Conservation (phyloP, 73 alveolate genomes). For the Symbiodinium pilosum region DNA sequence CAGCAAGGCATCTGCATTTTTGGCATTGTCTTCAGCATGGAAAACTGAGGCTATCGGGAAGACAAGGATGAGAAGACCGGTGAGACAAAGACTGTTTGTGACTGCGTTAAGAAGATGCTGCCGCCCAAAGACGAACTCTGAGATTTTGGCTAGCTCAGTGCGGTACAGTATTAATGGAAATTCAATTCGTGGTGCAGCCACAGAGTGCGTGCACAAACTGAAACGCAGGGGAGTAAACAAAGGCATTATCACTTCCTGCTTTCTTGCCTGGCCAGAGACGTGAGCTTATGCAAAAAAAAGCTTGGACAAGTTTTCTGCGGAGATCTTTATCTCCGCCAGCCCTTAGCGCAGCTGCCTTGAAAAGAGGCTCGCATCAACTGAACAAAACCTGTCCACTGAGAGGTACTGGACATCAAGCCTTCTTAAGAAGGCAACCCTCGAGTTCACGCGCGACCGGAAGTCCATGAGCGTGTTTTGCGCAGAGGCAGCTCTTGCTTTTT, state of each 20-base stretch:
- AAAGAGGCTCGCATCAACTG: too few species aligned
- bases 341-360: too few species aligned
- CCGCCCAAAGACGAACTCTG: conserved; percentile 4
- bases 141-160: background rate
- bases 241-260: background rate
- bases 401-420: conserved; percentile 64
- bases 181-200: conserved; percentile 1
- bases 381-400: too few species aligned
- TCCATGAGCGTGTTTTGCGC: conserved; percentile 98
- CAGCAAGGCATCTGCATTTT: background rate
- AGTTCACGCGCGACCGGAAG: conserved; percentile 99
- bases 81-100: background rate
- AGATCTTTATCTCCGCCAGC: too few species aligned
- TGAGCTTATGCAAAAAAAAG: background rate
- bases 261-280: background rate
- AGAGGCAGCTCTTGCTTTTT: background rate
- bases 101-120: background rate
- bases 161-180: background rate
- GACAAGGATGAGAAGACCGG: conserved; percentile 18
- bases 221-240: background rate
- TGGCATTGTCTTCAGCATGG: too few species aligned
- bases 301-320: background rate
- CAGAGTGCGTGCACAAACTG: background rate
- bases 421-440: conserved; percentile 97
- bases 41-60: background rate